Evolutionary conservation across 768 basidiomycete genomes (phyloP).

Genomic region (Mrakia hoshinonis): DNA sequence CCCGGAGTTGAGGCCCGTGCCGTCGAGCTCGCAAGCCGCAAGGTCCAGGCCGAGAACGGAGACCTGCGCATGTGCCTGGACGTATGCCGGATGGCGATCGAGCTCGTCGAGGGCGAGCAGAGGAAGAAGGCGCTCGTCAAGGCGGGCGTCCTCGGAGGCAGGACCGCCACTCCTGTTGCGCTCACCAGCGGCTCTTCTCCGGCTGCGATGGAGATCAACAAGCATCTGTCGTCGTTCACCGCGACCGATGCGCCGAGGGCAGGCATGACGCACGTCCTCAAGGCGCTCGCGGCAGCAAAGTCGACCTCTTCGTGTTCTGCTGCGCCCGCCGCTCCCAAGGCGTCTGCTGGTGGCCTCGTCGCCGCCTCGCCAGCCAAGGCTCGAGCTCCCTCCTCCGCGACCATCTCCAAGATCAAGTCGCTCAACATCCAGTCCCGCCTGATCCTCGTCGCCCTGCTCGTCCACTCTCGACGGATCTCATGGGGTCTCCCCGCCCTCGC

Average conservation of each 20-base stretch:
- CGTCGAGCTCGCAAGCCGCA: conserved; percentile 38
- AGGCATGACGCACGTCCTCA: conserved; percentile 37
- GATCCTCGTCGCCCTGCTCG: conserved; percentile 38
- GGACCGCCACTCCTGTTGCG: not conserved
- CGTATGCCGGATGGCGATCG: conserved; percentile 36
- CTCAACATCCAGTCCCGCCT: conserved; percentile 41
- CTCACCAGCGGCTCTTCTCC: conserved; percentile 5
- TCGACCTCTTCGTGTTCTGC: conserved; percentile 27
- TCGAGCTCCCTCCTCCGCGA: conserved; percentile 2
- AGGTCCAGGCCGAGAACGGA: conserved; percentile 42
- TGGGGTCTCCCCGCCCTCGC: conserved; percentile 31
- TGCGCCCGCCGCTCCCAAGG: conserved; percentile 31
- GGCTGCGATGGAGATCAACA: conserved; percentile 30
- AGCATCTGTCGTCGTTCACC: conserved; percentile 1
- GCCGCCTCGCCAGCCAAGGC: not conserved
- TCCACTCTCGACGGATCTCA: conserved; percentile 33
- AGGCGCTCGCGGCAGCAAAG: conserved; percentile 38
- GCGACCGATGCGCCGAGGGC: conserved; percentile 17
- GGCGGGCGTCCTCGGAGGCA: conserved; percentile 9
- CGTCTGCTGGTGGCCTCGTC: conserved; percentile 25
- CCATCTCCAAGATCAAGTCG: conserved; percentile 37
- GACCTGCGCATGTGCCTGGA: conserved; percentile 41
- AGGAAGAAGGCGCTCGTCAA: conserved; percentile 33
- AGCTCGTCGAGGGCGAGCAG: conserved; percentile 40
- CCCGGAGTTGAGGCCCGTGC: conserved; percentile 39